phyloP scores from a whole-genome alignment of 148 eudicot genomes.

The Chenopodium berlandieri region DNA sequence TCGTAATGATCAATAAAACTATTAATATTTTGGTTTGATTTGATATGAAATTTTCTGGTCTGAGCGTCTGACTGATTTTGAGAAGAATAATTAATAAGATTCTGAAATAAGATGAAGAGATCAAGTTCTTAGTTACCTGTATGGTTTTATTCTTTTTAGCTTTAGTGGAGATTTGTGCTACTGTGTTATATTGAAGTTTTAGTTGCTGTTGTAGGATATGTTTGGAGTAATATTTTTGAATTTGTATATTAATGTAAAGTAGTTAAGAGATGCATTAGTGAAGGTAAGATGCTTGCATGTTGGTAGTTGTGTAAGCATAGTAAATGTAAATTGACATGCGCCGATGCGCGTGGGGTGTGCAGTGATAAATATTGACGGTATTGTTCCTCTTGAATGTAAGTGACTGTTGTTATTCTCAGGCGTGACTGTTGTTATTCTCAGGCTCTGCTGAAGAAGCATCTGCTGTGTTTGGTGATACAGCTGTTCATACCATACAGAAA shows the following conservation, averaged over 20 bases:
- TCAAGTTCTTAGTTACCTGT: background rate
- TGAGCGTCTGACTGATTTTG: too few species aligned
- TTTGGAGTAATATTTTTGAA: background rate
- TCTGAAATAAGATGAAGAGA: too few species aligned
- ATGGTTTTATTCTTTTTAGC: background rate
- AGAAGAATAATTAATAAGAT: too few species aligned
- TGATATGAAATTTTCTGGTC: too few species aligned
- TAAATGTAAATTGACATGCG: background rate
- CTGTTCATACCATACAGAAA: constrained; percentile 70
- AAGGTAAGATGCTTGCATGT: background rate
- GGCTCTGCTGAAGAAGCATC: constrained; percentile 91
- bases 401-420: constrained; percentile 46
- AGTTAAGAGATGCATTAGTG: background rate
- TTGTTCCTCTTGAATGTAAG: background rate
- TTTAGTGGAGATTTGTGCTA: background rate
- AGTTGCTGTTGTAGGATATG: background rate
- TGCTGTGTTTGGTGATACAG: constrained; percentile 71
- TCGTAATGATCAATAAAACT: too few species aligned
- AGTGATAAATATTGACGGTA: background rate
- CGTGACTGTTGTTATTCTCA: constrained; percentile 33
- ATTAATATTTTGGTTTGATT: too few species aligned
- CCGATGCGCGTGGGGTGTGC: background rate
- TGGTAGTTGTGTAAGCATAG: background rate
- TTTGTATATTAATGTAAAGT: background rate
- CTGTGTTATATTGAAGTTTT: background rate